These are phyloP conservation scores for Acrodontium crateriforme DNA, from an alignment of 2,329 filamentous ascomycete genomes.

Conservation along the genomic window DNA sequence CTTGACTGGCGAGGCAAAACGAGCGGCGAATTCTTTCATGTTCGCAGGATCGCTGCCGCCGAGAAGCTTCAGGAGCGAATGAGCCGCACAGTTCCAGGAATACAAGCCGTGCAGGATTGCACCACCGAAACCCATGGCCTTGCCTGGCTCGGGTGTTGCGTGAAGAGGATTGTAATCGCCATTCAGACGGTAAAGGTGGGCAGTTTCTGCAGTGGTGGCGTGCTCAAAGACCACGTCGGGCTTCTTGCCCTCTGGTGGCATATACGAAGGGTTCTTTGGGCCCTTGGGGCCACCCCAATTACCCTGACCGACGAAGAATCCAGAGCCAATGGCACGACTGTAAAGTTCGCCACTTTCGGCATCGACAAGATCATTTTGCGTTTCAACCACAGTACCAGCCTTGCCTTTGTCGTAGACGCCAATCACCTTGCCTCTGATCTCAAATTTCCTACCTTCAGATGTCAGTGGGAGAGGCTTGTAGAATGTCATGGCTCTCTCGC, in stretches of 20 bases:
- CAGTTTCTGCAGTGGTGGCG: constrained; percentile 58
- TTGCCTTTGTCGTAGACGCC: constrained; percentile 87
- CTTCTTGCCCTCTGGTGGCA: constrained; percentile 54
- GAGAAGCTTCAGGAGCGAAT: constrained; percentile 57
- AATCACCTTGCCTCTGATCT: constrained; percentile 62
- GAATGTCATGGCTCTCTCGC: constrained; percentile 68
- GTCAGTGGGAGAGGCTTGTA: constrained; percentile 60
- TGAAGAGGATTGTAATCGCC: constrained; percentile 93
- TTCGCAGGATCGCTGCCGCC: constrained; percentile 68
- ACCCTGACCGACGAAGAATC: constrained; percentile 71
- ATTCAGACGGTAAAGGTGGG: constrained; percentile 68
- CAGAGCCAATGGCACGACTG: constrained; percentile 51
- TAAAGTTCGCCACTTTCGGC: constrained; percentile 56
- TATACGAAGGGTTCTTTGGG: constrained; percentile 50
- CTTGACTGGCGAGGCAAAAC: constrained; percentile 73
- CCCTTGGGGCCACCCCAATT: constrained; percentile 81
- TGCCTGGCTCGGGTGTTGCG: constrained; percentile 59
- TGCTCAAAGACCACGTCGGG: constrained; percentile 55
- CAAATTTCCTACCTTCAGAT: constrained; percentile 59
- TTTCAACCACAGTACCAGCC: constrained; percentile 67
- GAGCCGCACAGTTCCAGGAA: constrained; percentile 68
- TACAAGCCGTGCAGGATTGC: constrained; percentile 81
- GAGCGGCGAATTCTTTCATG: constrained; percentile 75
- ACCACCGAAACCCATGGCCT: constrained; percentile 84
- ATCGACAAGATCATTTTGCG: constrained; percentile 64